Base-by-base conservation (phyloP, 768 basidiomycete genomes). In the Termitomyces titanicus region DNA sequence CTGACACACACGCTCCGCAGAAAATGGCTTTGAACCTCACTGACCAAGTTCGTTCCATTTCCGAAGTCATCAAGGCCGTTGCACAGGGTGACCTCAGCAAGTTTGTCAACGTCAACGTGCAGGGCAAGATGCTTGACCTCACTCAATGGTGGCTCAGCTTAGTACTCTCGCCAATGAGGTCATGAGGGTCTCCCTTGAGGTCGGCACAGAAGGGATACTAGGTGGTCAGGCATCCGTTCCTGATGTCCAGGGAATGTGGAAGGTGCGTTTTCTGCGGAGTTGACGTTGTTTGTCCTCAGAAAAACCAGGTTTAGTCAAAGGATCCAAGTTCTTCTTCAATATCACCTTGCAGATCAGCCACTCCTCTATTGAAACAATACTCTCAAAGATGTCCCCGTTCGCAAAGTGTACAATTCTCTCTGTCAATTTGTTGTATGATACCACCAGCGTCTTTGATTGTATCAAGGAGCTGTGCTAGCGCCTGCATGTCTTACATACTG, bases 241-340 rank as follows among this genome's bases (percentile, higher is more conserved):
- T n/a, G n/a, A n/a, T n/a, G n/a, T n/a, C n/a, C n/a, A n/a, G n/a
- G n/a, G n/a, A n/a, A n/a, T n/a, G n/a, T n/a, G n/a, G n/a, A n/a
- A n/a, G n/a, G n/a, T n/a, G n/a, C n/a, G n/a, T n/a, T n/a, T n/a
- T n/a, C n/a, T n/a, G n/a, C n/a, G n/a, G n/a, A n/a, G n/a, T n/a
- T n/a, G n/a, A n/a, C n/a, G n/a, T n/a, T n/a, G n/a, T n/a, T n/a
- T n/a, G n/a, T n/a, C n/a, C n/a, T n/a, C n/a, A n/a, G n/a, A n/a
- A n/a, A n/a, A n/a, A n/a, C n/a, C n/a, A n/a, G n/a, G n/a, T n/a
- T n/a, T n/a, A n/a, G n/a, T n/a, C 44, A 89, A 92, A 63, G 97
- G 97, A 25, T 91, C 86, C 74, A 88, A 86, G 71, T 96, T 98
- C 82, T 96, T 90, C 83, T 98, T 98, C 78, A 95, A 93, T 24